Base-by-base conservation (phyloP, 495 filamentous ascomycete genomes). In the Glonium stellatum region DNA sequence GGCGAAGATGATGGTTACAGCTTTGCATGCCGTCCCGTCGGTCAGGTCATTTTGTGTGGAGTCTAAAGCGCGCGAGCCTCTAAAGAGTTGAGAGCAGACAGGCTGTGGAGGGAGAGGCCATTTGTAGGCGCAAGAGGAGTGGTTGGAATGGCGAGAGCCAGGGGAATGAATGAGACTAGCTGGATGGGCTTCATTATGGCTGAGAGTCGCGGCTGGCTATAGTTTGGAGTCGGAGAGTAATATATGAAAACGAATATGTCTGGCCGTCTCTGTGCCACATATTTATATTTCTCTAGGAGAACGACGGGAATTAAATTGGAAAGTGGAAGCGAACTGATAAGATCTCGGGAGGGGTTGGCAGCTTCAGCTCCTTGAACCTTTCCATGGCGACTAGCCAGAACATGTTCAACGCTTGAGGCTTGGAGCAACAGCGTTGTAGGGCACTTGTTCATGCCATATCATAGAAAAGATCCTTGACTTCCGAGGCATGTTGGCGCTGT, bases 1-100 rank as follows among this genome's bases (percentile, higher is more conserved):
- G 5, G 73, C 73, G 51, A 70, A 76, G 51, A 76, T 69, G 36
- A 75, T 46, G 54, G 71, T 69, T 6, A 74, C 50, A 53, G 60
- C 48, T 19, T 59, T 64, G 53, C 70, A 72, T 15, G 48, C 52
- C 34, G 19, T 47, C 23, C 39, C 57, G 50, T 63, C 55, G 13
- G 52, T 57, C 12, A 65, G 18, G 27, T 65, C 62, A 47, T 60
- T 65, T 54, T 61, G 62, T 6, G 57, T 60, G 9, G 25, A 42
- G 54, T 25, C 57, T 23, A 51, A n/a, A 64, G 51, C 42, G 50
- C 61, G 55, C 54, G 52, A 9, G 35, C 5, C 18, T 9, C 9
- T 12, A 49, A 37, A 37, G 41, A 51, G 50, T 12, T 60, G 23
- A 25, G 36, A 5, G 41, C 42, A 10, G 23, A 34, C n/a, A n/a